Evolutionary conservation across 106 monocot species (phyloP).

Genomic region (Agapanthus africanus): DNA sequence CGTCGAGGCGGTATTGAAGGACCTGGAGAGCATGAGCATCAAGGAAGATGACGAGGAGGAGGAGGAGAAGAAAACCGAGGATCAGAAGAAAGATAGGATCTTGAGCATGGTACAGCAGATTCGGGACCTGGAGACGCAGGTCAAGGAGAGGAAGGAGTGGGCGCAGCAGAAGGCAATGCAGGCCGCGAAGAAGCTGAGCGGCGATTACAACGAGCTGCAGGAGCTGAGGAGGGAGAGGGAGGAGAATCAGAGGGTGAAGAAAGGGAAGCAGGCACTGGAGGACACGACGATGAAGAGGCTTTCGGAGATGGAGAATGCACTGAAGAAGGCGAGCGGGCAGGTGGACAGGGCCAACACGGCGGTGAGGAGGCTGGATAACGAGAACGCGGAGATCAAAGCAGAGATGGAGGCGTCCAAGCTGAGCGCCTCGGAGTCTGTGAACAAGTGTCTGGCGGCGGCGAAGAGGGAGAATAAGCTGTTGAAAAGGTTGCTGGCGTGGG

Average conservation of each 20-base stretch:
- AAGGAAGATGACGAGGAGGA: slow-evolving; percentile 36
- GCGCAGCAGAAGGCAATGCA: slow-evolving; percentile 86
- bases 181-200: slow-evolving; percentile 78
- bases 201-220: slow-evolving; percentile 59
- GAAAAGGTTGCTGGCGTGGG: slow-evolving; percentile 60
- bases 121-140: slow-evolving; percentile 52
- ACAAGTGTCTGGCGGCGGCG: slow-evolving; percentile 34
- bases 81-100: slow-evolving; percentile 53
- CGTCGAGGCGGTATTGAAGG: slow-evolving; percentile 38
- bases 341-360: slow-evolving; percentile 74
- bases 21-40: slow-evolving; percentile 38
- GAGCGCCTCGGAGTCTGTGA: slow-evolving; percentile 56
- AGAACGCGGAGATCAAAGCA: slow-evolving; percentile 90
- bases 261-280: slow-evolving; percentile 60
- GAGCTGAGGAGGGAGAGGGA: slow-evolving; percentile 60
- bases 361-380: slow-evolving; percentile 51
- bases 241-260: slow-evolving; percentile 62
- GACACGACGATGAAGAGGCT: slow-evolving; percentile 69
- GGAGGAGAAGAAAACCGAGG: slow-evolving; percentile 29
- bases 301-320: slow-evolving; percentile 68
- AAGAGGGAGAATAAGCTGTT: slow-evolving; percentile 61
- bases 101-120: slow-evolving; percentile 44
- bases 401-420: slow-evolving; percentile 90
- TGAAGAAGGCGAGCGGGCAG: slow-evolving; percentile 72
- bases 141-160: slow-evolving; percentile 85